These are phyloP conservation scores for Calocybe indica DNA, from an alignment of 768 basidiomycete genomes.

Conservation along the genomic window DNA sequence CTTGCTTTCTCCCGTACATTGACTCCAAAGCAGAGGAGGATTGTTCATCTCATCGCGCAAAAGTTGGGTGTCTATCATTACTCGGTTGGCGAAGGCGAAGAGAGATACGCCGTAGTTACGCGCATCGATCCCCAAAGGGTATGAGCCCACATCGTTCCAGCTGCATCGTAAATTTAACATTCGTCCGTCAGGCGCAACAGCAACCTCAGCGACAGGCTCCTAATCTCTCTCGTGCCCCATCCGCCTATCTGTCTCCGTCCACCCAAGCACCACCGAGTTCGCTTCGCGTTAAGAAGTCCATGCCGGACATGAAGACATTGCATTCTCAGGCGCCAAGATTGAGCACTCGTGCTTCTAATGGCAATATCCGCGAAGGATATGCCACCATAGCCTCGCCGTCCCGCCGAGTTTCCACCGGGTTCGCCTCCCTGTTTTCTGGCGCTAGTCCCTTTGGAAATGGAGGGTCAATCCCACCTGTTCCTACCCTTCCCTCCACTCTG, in stretches of 20 bases:
- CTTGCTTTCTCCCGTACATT: conserved; percentile 92
- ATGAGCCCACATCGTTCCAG: conserved; percentile 22
- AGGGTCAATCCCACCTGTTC: conserved; percentile 66
- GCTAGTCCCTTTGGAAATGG: conserved; percentile 38
- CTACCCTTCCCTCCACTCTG: conserved; percentile 60
- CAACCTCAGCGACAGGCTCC: conserved; percentile 41
- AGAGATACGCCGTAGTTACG: conserved; percentile 90
- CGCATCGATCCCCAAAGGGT: conserved; percentile 83
- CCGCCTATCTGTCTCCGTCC: conserved; percentile 66
- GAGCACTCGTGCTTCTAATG: conserved; percentile 76
- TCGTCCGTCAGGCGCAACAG: conserved; percentile 22
- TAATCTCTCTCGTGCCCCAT: conserved; percentile 74
- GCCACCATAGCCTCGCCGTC: conserved; percentile 83
- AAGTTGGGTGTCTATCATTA: conserved; percentile 95
- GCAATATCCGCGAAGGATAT: conserved; percentile 83
- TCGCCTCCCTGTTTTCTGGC: conserved; percentile 63
- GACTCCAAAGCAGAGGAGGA: conserved; percentile 77
- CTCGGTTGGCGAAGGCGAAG: conserved; percentile 89
- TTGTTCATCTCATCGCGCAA: conserved; percentile 95
- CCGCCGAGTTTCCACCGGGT: conserved; percentile 67
- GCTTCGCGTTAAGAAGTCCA: conserved; percentile 92
- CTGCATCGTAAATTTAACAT: conserved; percentile 4
- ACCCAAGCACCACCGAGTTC: conserved; percentile 42
- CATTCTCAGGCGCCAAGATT: conserved; percentile 77
- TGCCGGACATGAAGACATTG: conserved; percentile 94